Evolutionary conservation across 495 filamentous ascomycete species (phyloP), one percentile per base, ranked within the genome.

Genomic region (Penicillium coprophilum): DNA sequence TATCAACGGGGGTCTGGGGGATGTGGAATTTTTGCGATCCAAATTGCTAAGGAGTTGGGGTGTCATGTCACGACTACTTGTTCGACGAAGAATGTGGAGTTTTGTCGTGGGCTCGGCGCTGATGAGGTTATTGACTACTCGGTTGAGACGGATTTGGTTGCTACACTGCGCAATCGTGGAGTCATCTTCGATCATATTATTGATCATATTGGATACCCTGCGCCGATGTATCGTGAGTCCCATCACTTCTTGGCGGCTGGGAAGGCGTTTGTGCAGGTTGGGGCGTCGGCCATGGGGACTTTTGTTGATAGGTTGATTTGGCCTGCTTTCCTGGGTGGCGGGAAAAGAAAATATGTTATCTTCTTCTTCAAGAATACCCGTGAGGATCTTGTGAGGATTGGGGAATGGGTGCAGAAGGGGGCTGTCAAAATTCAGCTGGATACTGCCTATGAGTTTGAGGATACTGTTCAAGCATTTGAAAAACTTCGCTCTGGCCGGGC

Each of bases 101-200:
- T 87, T 0, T 82, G 80, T 57, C 73, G 72, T 39, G 67, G 63
- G 12, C 71, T 90, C 2, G 87, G 87, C 1, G 87, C 86, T 3
- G 85, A 89, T 57, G 79, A 82, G 47, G 73, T 89, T 8, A 75
- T 90, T 44, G 86, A 90, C 60, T 90, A 90, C 60, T 82, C 77
- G 10, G 59, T 66, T 20, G 46, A 45, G 0, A 60, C 70, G 13
- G 69, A 83, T 64, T 71, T 88, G 0, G 56, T 77, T 47, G 62
- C 77, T 7, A 66, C 59, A 5, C 62, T 89, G 6, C 76, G 76
- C 61, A 60, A 58, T 5, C 70, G 76, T 41, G 84, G 83, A 0
- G 68, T 68, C 15, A 67, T 80, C 10, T 89, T 81, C 68, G 62
- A 74, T 53, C 73, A 82, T 21, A 73, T 78, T 2, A 70, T 89